These are phyloP conservation scores for Diaporthe citri DNA, from an alignment of 2,329 filamentous ascomycete genomes.

Conservation along the genomic window DNA sequence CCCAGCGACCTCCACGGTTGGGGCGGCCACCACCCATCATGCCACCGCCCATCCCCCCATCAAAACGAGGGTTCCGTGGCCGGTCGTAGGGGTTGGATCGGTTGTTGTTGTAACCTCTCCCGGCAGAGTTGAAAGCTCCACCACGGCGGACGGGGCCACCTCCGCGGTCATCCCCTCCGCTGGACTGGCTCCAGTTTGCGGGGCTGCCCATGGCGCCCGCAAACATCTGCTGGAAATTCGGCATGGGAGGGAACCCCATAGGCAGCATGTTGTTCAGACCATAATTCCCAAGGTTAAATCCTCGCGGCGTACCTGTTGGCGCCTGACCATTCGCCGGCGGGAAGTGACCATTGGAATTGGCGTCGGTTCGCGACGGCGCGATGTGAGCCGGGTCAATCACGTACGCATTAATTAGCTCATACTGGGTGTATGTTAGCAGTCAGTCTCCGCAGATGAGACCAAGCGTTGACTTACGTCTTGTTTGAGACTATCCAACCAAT, in stretches of 20 bases:
- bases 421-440: slow-evolving; percentile 61
- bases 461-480: slow-evolving; percentile 77
- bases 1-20: slow-evolving; percentile 70
- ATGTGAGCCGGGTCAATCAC: slow-evolving; percentile 96
- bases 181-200: slow-evolving; percentile 63
- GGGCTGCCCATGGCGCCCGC: slow-evolving; percentile 59
- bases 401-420: slow-evolving; percentile 92
- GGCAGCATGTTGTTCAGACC: slow-evolving; percentile 70
- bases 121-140: slow-evolving; percentile 62
- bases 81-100: slow-evolving; percentile 82
- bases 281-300: slow-evolving; percentile 87
- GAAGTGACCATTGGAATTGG: slow-evolving; percentile 96
- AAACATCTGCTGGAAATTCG: slow-evolving; percentile 67
- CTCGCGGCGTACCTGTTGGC: slow-evolving; percentile 86
- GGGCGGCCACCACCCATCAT: slow-evolving; percentile 61
- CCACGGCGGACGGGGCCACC: slow-evolving; percentile 78
- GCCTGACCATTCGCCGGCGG: slow-evolving; percentile 82
- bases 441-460: background rate
- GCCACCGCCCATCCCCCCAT: slow-evolving; percentile 60
- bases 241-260: slow-evolving; percentile 68
- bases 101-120: slow-evolving; percentile 64
- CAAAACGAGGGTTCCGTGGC: slow-evolving; percentile 68
- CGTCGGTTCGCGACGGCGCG: slow-evolving; percentile 90
- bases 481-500: slow-evolving; percentile 85
- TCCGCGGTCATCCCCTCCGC: slow-evolving; percentile 64